These are phyloP conservation scores for Oemleria cerasiformis DNA, from an alignment of 306 rosid genomes.

Conservation along the genomic window DNA sequence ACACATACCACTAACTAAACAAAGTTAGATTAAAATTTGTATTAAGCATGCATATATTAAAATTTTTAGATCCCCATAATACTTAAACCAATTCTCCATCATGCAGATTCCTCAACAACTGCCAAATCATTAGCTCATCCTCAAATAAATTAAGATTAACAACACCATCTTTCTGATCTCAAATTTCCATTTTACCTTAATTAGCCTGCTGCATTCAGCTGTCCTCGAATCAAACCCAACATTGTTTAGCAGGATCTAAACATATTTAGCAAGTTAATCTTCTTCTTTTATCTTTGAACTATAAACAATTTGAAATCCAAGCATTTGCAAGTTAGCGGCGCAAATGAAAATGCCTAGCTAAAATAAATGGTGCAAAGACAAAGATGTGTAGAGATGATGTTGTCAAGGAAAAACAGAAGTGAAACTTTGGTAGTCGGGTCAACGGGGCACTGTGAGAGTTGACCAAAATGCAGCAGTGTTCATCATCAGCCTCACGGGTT, in stretches of 20 bases:
- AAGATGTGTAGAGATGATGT: no score
- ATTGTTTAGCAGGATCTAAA: not conserved
- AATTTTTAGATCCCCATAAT: not conserved
- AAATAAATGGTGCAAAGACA: no score
- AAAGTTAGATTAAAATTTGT: not conserved
- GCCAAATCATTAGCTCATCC: not conserved
- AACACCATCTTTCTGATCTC: not conserved
- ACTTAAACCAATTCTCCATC: not conserved
- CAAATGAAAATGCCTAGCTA: no score
- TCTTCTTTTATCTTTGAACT: no score
- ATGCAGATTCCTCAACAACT: not conserved
- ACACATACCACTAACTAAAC: not conserved
- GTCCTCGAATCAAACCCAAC: not conserved
- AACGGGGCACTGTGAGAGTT: conserved; percentile 14
- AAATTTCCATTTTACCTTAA: not conserved
- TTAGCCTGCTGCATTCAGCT: not conserved
- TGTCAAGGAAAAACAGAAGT: not conserved
- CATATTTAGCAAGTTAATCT: not conserved
- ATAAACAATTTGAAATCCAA: no score
- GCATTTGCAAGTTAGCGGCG: no score
- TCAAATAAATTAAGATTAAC: not conserved
- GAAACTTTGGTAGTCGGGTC: not conserved
- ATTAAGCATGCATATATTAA: not conserved
- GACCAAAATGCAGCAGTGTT: conserved; percentile 19
- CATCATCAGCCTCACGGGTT: conserved; percentile 38